Evolutionary conservation across 495 filamentous ascomycete genomes (phyloP).

Genomic region (Terfezia boudieri): DNA sequence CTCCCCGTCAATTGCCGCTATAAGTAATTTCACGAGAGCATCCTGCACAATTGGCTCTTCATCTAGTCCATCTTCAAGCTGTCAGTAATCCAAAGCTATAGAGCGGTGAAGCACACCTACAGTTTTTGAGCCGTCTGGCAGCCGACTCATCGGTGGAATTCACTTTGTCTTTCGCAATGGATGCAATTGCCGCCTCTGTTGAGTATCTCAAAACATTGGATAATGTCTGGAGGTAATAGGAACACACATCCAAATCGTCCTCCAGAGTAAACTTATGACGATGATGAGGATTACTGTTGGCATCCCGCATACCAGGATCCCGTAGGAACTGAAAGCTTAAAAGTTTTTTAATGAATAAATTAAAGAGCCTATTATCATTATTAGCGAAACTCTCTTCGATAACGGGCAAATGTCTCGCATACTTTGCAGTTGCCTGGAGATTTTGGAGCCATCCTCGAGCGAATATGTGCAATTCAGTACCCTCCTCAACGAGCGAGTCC

Average conservation of each 20-base stretch:
- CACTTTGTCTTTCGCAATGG: slow-evolving; percentile 26
- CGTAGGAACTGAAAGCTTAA: slow-evolving; percentile 29
- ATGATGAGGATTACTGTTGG: slow-evolving; percentile 11
- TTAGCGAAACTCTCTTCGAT: too few relatives aligned
- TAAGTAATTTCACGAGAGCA: slow-evolving; percentile 37
- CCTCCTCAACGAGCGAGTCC: slow-evolving; percentile 52
- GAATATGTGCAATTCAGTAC: slow-evolving; percentile 49
- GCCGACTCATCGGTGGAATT: slow-evolving; percentile 10
- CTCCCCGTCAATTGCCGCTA: slow-evolving; percentile 32
- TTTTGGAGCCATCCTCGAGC: slow-evolving; percentile 66
- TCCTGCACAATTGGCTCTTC: slow-evolving; percentile 33
- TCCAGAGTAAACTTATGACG: slow-evolving; percentile 20
- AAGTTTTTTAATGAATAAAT: slow-evolving; percentile 34
- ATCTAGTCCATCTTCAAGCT: slow-evolving; percentile 15
- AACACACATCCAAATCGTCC: slow-evolving; percentile 51
- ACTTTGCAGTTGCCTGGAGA: slow-evolving; percentile 43
- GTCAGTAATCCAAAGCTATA: slow-evolving; percentile 1
- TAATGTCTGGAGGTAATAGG: slow-evolving; percentile 57
- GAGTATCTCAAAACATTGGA: slow-evolving; percentile 46
- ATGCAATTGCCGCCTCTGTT: slow-evolving; percentile 37
- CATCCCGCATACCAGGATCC: slow-evolving; percentile 16
- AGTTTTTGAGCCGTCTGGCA: slow-evolving; percentile 1
- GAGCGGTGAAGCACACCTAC: not conserved
- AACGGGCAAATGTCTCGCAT: slow-evolving; percentile 9
- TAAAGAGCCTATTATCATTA: slow-evolving; percentile 25